Evolutionary conservation across 176 grass and related monocot genomes (phyloP), one percentile per base, ranked within the genome.

Genomic region (Cymbopogon citratus): DNA sequence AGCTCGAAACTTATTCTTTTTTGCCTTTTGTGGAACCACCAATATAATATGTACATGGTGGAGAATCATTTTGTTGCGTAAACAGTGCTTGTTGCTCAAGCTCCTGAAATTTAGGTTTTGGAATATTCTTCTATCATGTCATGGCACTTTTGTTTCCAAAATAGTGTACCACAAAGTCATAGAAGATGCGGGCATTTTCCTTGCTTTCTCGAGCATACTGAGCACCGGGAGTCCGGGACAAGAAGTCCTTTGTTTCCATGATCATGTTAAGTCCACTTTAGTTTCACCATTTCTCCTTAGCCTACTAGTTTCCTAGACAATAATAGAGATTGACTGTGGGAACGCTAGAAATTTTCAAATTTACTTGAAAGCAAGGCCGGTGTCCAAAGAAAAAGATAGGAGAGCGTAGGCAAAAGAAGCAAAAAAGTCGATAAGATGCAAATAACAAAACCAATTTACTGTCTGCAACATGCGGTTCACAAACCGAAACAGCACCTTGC

Each of bases 401-500:
- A n/a, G n/a, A n/a, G n/a, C n/a, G n/a, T n/a, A n/a, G n/a, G n/a
- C n/a, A n/a, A 73, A 46, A 28, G n/a, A 69, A 26, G 71, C 41
- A 59, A 48, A 7, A 43, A 83, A 33, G 44, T n/a, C 38, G 56
- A 40, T 21, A 12, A 6, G 45, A 60, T 75, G 27, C 75, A 84
- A 66, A 88, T 39, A 41, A 88, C 18, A 72, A 29, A 72, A 78
- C 21, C 10, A 65, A 71, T 77, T 25, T 19, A n/a, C 18, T 66
- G 68, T 76, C 45, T 80, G 84, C 70, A 80, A n/a, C 34, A 86
- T 46, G 73, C 57, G 28, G 74, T 90, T 68, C 74, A 74, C 69
- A 68, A 78, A 86, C 73, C 79, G 79, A 86, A 89, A 82, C 66
- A 72, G 21, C 65, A 70, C 72, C 65, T 85, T 66, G 72, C 87